These are phyloP conservation scores for Exserohilum turcica DNA, from an alignment of 2,329 filamentous ascomycete species.

Conservation along the genomic window DNA sequence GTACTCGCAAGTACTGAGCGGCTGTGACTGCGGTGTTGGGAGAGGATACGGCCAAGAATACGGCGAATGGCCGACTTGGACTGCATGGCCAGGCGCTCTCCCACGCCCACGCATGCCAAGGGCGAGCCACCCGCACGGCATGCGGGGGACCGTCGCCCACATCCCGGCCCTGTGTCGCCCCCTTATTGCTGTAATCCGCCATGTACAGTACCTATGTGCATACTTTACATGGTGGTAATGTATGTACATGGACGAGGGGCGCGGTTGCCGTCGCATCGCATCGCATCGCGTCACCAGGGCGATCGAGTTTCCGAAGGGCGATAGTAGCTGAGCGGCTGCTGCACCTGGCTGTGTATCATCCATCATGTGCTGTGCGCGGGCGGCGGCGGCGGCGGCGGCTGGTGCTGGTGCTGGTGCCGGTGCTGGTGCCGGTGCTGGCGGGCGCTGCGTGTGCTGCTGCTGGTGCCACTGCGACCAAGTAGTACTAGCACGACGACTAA, in stretches of 20 bases:
- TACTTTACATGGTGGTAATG: too few relatives aligned
- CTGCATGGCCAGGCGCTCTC: background rate
- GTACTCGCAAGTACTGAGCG: background rate
- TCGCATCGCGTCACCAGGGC: background rate
- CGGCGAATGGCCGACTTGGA: background rate
- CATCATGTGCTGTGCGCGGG: background rate
- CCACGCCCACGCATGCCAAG: too few relatives aligned
- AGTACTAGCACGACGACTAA: too few relatives aligned
- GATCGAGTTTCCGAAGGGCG: constrained; percentile 6
- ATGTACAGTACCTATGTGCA: too few relatives aligned
- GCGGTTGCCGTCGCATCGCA: background rate
- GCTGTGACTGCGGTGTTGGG: constrained; percentile 1
- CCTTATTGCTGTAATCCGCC: too few relatives aligned
- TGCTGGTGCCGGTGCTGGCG: too few relatives aligned
- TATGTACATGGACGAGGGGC: background rate
- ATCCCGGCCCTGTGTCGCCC: constrained; percentile 4
- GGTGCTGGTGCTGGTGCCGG: background rate
- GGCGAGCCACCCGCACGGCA: constrained; percentile 4
- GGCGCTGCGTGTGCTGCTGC: background rate
- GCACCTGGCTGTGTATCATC: constrained; percentile 1
- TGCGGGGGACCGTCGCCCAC: constrained; percentile 3
- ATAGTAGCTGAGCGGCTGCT: background rate
- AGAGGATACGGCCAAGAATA: too few relatives aligned
- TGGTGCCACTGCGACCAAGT: too few relatives aligned
- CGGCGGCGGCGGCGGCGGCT: background rate